These are phyloP conservation scores for Fusarium sp. DNA, from an alignment of 2,329 filamentous ascomycete species.

Conservation along the genomic window DNA sequence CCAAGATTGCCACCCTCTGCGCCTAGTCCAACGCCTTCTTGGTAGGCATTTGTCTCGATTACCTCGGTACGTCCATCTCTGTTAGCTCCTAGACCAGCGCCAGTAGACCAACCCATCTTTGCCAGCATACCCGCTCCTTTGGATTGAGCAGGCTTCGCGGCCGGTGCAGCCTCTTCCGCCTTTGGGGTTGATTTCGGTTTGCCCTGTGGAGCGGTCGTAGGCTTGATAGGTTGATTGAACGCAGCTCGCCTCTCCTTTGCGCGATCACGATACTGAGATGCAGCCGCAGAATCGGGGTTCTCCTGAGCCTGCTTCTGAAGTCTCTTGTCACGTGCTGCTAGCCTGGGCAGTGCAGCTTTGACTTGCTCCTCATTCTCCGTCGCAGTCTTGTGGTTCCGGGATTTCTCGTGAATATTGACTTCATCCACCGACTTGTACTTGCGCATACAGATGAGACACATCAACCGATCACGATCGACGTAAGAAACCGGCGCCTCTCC, in stretches of 20 bases:
- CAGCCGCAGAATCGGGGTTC: conserved; percentile 43
- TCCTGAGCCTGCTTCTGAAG: conserved; percentile 51
- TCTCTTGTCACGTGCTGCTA: conserved; percentile 57
- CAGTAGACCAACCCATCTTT: conserved; percentile 79
- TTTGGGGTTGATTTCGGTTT: conserved; percentile 50
- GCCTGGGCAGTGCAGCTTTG: conserved; percentile 62
- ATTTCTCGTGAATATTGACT: conserved; percentile 59
- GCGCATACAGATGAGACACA: conserved; percentile 62
- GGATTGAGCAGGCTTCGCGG: conserved; percentile 58
- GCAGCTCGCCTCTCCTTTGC: conserved; percentile 75
- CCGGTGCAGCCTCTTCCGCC: conserved; percentile 36
- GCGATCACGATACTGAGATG: conserved; percentile 71
- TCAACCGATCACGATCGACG: conserved; percentile 66
- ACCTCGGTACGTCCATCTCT: conserved; percentile 74
- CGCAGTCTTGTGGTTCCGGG: conserved; percentile 58
- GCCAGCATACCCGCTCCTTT: conserved; percentile 77
- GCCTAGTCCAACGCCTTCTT: conserved; percentile 76
- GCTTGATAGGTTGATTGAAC: conserved; percentile 72
- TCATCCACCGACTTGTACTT: conserved; percentile 61
- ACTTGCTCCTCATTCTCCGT: conserved; percentile 58
- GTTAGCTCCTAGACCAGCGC: conserved; percentile 73
- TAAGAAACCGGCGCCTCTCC: conserved; percentile 60
- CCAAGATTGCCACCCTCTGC: conserved; percentile 77
- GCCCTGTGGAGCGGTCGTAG: conserved; percentile 54
- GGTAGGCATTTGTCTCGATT: conserved; percentile 74